phyloP scores from a whole-genome alignment of 2,329 filamentous ascomycete genomes.

The Fusarium fujikuroi region DNA sequence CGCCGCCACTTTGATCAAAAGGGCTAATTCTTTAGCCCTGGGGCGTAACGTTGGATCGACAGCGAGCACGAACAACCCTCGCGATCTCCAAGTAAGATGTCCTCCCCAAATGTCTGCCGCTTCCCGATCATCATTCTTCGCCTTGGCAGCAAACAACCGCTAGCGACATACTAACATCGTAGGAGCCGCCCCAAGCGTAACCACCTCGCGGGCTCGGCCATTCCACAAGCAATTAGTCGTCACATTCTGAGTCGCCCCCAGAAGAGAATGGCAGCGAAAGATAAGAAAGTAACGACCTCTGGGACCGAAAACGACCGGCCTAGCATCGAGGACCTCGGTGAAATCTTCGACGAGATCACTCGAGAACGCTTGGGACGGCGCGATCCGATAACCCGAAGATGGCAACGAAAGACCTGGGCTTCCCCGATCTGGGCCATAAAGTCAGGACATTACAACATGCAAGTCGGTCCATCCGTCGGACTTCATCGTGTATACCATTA shows the following conservation, averaged over 20 bases:
- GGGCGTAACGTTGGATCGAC: background rate
- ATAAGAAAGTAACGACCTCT: background rate
- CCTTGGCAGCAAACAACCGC: background rate
- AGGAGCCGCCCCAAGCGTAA: background rate
- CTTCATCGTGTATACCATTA: background rate
- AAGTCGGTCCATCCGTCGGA: rapidly evolving
- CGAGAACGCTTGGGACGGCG: background rate
- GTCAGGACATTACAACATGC: rapidly evolving
- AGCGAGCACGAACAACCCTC: background rate
- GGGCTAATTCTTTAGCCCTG: background rate
- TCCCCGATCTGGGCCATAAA: background rate
- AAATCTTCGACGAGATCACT: background rate
- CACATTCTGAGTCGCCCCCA: background rate
- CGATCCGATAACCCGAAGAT: background rate
- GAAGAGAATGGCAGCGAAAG: background rate
- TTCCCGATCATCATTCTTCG: background rate
- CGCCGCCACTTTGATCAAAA: background rate
- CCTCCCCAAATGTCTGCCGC: too few species aligned
- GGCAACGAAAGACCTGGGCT: background rate
- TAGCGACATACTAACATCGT: rapidly evolving
- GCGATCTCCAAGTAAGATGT: background rate
- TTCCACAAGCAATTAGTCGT: background rate
- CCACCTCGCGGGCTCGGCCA: background rate
- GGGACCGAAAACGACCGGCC: background rate
- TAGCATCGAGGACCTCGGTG: background rate